Evolutionary conservation across 371 early-diverging fungal genomes (phyloP).

Genomic region (Lichtheimia ramosa): DNA sequence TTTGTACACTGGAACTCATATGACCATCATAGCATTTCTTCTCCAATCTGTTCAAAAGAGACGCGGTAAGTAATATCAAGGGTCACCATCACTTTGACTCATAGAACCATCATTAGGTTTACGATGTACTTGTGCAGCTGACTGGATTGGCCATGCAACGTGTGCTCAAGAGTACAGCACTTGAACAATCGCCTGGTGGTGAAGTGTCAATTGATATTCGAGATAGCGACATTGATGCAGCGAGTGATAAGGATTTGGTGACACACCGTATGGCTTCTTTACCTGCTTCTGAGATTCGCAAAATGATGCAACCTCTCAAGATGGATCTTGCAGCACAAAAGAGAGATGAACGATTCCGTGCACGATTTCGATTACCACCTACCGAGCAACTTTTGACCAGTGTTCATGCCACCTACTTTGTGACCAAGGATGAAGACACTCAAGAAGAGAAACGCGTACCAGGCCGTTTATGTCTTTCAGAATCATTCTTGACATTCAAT

Average conservation of each 20-base stretch:
- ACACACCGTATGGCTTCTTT: neutral
- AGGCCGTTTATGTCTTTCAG: slow-evolving; percentile 81
- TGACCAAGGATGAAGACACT: slow-evolving; percentile 14
- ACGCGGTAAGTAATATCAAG: slow-evolving; percentile 55
- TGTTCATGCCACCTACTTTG: slow-evolving; percentile 50
- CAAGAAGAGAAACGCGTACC: slow-evolving; percentile 7
- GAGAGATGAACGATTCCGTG: slow-evolving; percentile 76
- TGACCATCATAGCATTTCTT: slow-evolving; percentile 70
- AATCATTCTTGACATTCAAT: slow-evolving; percentile 83
- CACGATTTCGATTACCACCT: slow-evolving; percentile 67
- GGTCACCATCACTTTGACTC: neutral
- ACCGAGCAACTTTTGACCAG: slow-evolving; percentile 65
- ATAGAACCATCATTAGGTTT: slow-evolving; percentile 51
- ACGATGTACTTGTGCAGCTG: slow-evolving; percentile 87
- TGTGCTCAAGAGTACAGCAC: slow-evolving; percentile 76
- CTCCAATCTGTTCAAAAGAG: slow-evolving; percentile 92
- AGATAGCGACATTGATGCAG: slow-evolving; percentile 34
- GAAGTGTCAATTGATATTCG: slow-evolving; percentile 45
- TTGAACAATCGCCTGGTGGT: slow-evolving; percentile 68
- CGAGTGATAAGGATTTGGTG: slow-evolving; percentile 18
- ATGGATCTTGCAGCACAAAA: slow-evolving; percentile 71
- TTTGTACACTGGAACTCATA: neutral
- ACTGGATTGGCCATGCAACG: slow-evolving; percentile 86
- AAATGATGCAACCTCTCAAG: slow-evolving; percentile 55
- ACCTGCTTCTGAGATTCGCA: slow-evolving; percentile 28